Base-by-base conservation (phyloP, 257 asterid genomes). In the Solanum pimpinellifolium region DNA sequence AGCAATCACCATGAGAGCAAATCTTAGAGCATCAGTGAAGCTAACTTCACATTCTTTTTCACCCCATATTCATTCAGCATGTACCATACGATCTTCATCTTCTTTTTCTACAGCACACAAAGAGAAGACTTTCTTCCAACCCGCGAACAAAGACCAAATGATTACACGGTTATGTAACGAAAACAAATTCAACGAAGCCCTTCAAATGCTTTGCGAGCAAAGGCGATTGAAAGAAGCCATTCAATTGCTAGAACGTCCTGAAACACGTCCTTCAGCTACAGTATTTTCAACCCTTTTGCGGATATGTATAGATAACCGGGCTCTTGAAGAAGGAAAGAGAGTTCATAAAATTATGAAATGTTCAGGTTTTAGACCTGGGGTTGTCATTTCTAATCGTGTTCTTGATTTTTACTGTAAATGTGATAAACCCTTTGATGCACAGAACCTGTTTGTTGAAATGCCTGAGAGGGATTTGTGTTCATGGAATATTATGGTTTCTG, bases 401-500 rank as follows among this genome's bases (percentile, higher is more conserved):
- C 93, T 95, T 31, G 94, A 92, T 5, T 85, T 95, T 49, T 94
- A 89, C 73, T 91, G 98, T 73, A 95, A 95, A 90, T 94, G 98
- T 60, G 95, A 86, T 86, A 89, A 90, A 23, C 62, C 94, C 44
- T 85, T 27, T 21, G 92, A 93, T 90, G 96, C 98, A 21, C 92
- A 84, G 1, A 88, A 31, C 11, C 20, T 92, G 85, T 94, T 95
- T 85, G 95, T 94, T 68, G 94, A 92, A 90, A 93, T 95, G 96
- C 46, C 89, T 68, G 90, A 91, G 46, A 90, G 87, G 89, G 98
- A 95, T 76, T 76, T 91, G 88, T 95, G 98, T 87, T 91, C 96
- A 42, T 93, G 96, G 96, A 94, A 94, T 91, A 94, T 89, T 90
- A 86, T 95, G 95, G 93, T 94, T 27, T 94, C 93, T 11, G 96